These are phyloP conservation scores for Grosmannia penicillata DNA, from an alignment of 2,329 filamentous ascomycete species.

Conservation along the genomic window DNA sequence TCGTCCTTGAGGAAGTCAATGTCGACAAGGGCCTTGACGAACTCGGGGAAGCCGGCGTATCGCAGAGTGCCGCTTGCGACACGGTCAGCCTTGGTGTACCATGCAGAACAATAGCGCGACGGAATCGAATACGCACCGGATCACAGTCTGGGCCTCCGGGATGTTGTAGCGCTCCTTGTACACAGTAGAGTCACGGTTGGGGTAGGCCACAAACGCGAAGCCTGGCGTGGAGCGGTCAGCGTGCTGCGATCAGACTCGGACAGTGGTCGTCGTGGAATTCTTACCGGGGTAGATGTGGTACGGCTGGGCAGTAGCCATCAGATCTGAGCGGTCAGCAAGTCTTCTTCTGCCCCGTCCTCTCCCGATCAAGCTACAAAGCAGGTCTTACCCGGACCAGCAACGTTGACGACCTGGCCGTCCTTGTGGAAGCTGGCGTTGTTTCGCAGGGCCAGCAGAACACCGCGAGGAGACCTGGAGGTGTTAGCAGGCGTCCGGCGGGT, in stretches of 20 bases:
- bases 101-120: neutral
- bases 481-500: neutral
- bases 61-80: conserved; percentile 54
- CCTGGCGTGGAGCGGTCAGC: conserved; percentile 23
- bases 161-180: conserved; percentile 87
- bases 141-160: conserved; percentile 76
- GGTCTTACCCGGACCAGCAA: conserved; percentile 29
- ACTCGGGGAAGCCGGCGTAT: conserved; percentile 82
- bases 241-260: neutral
- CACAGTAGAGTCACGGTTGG: conserved; percentile 76
- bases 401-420: conserved; percentile 58
- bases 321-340: conserved; percentile 26
- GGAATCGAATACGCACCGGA: conserved; percentile 30
- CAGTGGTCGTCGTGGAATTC: neutral
- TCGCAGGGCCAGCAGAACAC: conserved; percentile 72
- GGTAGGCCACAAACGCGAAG: conserved; percentile 85
- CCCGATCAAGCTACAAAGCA: too few relatives aligned
- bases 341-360: too few relatives aligned
- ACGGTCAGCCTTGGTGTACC: too few relatives aligned
- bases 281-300: conserved; percentile 66
- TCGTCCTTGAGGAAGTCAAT: conserved; percentile 76
- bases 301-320: conserved; percentile 80
- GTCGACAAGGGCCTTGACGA: conserved; percentile 76
- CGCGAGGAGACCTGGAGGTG: conserved; percentile 44
- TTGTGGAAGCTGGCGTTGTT: conserved; percentile 77